Base-by-base conservation (phyloP, 163 green algal species). In the Chlamydomonas reinhardtii region DNA sequence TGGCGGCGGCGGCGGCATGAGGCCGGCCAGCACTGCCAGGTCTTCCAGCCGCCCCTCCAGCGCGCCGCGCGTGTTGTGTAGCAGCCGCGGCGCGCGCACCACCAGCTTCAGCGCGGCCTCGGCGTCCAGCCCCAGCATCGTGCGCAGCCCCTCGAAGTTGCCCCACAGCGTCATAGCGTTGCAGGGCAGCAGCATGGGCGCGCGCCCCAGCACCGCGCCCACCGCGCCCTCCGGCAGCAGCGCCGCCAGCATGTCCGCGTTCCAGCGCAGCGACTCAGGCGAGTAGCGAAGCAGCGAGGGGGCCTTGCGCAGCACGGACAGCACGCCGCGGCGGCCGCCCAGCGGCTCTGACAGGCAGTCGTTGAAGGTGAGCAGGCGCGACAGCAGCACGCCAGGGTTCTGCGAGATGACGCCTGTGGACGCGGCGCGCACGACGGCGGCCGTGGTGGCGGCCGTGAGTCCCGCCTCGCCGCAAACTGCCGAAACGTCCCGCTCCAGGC, bases 301-400 rank as follows among this genome's bases (percentile, higher is more conserved):
- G 39, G 82, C 82, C 17, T 39, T 9, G 59, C 82, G 82, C 61
- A 87, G 61, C 72, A 87, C 72, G 61, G 48, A 14, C 25, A 86
- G 70, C 70, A 73, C 56, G 80, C 56, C 35, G 34, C 80, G 69
- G 70, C 80, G 80, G 70, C 80, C 80, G 27, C 59, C 59, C 62
- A 86, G 80, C 15, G 69, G 27, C 22, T 29, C 12, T 2, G 16
- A 19, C 34, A 86, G 70, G 70, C 34, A 62, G 69, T 79, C 70
- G 34, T 43, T 56, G 80, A 79, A 80, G 54, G 70, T 27, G 14
- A 86, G 70, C n/a, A 86, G 80, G 56, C 80, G 80, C 29, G 70
- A 79, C 24, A 86, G 80, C 16, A 86, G 69, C 56, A 86, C 80
- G 69, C 80, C 80, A 3, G 80, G 80, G 69, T 86, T 86, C 16